Evolutionary conservation across 2,329 filamentous ascomycete genomes (phyloP).

Genomic region (Cordyceps fumosorosea): DNA sequence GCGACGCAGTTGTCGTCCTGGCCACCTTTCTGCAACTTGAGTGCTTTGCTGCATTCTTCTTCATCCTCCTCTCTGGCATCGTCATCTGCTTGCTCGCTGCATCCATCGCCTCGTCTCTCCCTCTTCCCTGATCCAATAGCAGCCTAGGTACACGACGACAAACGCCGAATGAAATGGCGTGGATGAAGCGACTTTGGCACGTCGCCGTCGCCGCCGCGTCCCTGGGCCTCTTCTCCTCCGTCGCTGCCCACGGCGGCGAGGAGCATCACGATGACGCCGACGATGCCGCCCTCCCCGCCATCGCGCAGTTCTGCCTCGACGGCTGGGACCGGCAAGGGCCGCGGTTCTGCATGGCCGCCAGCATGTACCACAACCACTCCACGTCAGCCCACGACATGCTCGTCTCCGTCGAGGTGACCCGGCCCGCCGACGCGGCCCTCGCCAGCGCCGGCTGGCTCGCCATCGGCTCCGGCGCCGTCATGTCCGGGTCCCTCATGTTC

Average conservation of each 20-base stretch:
- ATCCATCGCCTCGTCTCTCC: background rate
- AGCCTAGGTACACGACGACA: background rate
- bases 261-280: background rate
- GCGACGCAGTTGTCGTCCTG: background rate
- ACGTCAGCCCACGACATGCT: conserved; percentile 13
- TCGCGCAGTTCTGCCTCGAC: conserved; percentile 12
- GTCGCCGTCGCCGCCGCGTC: background rate
- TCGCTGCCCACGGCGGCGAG: background rate
- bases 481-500: conserved; percentile 13
- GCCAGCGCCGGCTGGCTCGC: conserved; percentile 10
- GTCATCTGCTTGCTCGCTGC: background rate
- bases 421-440: conserved; percentile 1
- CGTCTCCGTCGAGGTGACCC: conserved; percentile 8
- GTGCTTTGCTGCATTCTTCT: background rate
- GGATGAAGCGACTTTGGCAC: background rate
- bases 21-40: background rate
- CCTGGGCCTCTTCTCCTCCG: background rate
- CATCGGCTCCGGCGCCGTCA: conserved; percentile 10
- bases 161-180: background rate
- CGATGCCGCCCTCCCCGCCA: background rate
- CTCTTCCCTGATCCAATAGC: background rate
- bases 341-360: conserved; percentile 10
- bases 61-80: background rate
- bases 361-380: conserved; percentile 14
- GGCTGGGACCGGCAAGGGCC: background rate